Evolutionary conservation across 1,139 yeast genomes (phyloP), one percentile per base, ranked within the genome.

Genomic region (Saccharomyces pastorianus): DNA sequence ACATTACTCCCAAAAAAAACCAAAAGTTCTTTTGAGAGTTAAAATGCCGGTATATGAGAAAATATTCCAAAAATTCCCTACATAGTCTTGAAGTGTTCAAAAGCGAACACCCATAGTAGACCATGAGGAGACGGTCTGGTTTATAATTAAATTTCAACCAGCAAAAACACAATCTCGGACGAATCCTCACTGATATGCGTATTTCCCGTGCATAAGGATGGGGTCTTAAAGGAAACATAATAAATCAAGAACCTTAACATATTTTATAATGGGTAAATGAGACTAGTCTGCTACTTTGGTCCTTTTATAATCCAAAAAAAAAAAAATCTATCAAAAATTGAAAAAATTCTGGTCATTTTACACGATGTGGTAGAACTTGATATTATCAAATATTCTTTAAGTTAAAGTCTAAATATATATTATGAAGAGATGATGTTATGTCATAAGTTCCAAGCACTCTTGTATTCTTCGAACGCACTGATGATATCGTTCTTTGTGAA

Each of bases 91-190:
- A 56, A 61, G 63, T 68, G 69, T 77, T 80, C 72, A 71, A 76
- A 77, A 72, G 70, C 66, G 64, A 70, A 70, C 59, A 38, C 59
- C 53, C 58, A 56, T 58, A 53, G 48, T 58, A 69, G 74, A 72
- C 80, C 75, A 75, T 71, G 75, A 84, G 88, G 85, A 90, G 98
- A 82, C 57, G 90, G 97, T 90, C 97, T 84, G 75, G 95, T 93
- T 88, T 85, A 85, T 82, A 86, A 51, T 46, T 46, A 59, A 64
- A 63, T 91, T 91, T 91, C 97, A 91, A 91, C 97, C 96, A 91
- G 99, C 99, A 91, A 91, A 90, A 88, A 91, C 98, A 91, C 96
- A 96, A 89, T 89, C 99, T 91, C 99, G 98, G 98, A 93, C 96
- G 96, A 90, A 90, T 93, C 98, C 97, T 91, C 99, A 91, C 96